A percentile compares a stretch with the other conserved stretches of the same genome.
Conservation (phyloP, 345 rosid species). For the Anastatica hierochuntica region DNA sequence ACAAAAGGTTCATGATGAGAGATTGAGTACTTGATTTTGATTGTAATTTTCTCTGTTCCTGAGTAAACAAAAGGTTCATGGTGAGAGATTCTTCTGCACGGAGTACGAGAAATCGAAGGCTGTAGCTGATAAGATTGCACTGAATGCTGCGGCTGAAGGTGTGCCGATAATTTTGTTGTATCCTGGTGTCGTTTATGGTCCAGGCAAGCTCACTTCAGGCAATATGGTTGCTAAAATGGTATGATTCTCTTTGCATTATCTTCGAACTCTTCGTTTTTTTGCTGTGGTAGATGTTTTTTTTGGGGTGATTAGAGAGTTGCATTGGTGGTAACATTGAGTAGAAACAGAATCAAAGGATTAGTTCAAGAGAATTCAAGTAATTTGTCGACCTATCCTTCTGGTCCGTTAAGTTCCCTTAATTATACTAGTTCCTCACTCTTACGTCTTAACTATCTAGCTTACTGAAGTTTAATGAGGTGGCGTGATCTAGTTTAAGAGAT, state of each 20-base stretch:
- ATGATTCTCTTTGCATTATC: constrained; percentile 12
- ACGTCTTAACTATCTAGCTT: too few species aligned
- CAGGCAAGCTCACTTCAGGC: constrained; percentile 75
- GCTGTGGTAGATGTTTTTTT: background rate
- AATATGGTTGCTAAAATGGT: constrained; percentile 70
- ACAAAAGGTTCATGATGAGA: too few species aligned
- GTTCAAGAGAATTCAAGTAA: background rate
- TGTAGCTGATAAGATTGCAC: constrained; percentile 63
- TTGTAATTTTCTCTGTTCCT: constrained; percentile 6
- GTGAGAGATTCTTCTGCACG: constrained; percentile 59
- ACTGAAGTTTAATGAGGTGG: too few species aligned
- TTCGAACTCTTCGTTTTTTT: background rate
- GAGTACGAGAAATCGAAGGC: constrained; percentile 81
- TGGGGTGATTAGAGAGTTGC: background rate
- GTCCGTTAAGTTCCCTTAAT: too few species aligned
- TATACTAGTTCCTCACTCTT: too few species aligned
- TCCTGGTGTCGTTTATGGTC: constrained; percentile 85
- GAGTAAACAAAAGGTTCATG: constrained; percentile 36
- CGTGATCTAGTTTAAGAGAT: background rate
- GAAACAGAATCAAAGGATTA: background rate
- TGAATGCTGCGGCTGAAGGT: constrained; percentile 60
- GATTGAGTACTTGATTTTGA: background rate
- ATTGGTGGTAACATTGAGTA: background rate
- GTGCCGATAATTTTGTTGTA: constrained; percentile 54
- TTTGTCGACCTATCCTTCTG: too few species aligned